Evolutionary conservation across 805 yeast species (phyloP).

Genomic region (Candida loeiensis): DNA sequence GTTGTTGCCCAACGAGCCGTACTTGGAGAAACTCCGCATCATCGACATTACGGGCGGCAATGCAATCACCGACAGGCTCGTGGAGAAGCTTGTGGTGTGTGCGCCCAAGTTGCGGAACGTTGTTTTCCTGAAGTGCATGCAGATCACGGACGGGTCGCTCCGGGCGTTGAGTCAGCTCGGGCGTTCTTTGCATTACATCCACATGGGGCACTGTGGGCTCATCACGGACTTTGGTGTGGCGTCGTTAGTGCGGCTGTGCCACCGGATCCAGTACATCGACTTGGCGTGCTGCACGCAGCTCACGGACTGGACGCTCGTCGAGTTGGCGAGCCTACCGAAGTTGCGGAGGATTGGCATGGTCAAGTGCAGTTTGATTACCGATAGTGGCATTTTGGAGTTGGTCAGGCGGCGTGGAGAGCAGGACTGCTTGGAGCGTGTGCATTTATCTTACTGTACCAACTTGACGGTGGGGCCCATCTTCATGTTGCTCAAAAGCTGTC

Average conservation of each 20-base stretch:
- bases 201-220: conserved; percentile 88
- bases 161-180: conserved; percentile 70
- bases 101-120: conserved; percentile 89
- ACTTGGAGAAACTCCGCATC: conserved; percentile 67
- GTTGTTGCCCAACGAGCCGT: conserved; percentile 44
- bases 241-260: conserved; percentile 69
- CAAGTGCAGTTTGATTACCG: conserved; percentile 84
- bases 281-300: conserved; percentile 90
- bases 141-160: conserved; percentile 78
- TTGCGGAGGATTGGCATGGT: conserved; percentile 90
- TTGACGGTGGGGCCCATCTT: conserved; percentile 76
- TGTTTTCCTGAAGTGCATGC: conserved; percentile 82
- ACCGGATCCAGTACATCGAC: conserved; percentile 86
- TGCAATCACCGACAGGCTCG: conserved; percentile 73
- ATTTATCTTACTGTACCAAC: conserved; percentile 84
- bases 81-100: conserved; percentile 62
- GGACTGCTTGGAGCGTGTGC: conserved; percentile 87
- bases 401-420: conserved; percentile 67
- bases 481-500: conserved; percentile 72
- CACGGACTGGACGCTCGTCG: conserved; percentile 77
- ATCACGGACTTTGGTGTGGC: conserved; percentile 88
- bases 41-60: conserved; percentile 83
- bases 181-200: conserved; percentile 79
- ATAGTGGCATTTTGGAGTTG: conserved; percentile 69
- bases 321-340: conserved; percentile 71